phyloP scores from a whole-genome alignment of 108 stramenopile species.

The Pseudonitzschia multistriata region DNA sequence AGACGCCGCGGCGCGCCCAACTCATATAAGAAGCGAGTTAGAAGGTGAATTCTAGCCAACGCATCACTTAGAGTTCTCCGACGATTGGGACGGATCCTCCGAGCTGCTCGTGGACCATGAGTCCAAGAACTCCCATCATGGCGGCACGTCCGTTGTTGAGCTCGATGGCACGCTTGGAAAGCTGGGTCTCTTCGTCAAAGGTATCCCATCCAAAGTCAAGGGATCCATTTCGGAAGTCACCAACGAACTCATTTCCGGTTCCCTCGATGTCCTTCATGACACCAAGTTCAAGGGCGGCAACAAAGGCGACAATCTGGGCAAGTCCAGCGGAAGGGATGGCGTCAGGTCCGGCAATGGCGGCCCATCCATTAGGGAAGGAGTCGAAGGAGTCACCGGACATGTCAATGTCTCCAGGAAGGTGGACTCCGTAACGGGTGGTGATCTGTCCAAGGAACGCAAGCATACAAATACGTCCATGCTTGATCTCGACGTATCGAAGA shows the following conservation, averaged over 20 bases:
- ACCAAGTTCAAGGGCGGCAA: slow-evolving; percentile 61
- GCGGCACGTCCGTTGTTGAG: slow-evolving; percentile 89
- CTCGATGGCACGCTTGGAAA: slow-evolving; percentile 82
- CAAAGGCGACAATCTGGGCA: slow-evolving; percentile 63
- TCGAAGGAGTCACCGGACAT: slow-evolving; percentile 53
- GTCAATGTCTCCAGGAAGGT: slow-evolving; percentile 62
- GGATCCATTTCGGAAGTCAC: slow-evolving; percentile 77
- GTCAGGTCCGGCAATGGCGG: slow-evolving; percentile 44
- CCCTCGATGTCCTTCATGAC: slow-evolving; percentile 68
- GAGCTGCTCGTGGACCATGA: slow-evolving; percentile 83
- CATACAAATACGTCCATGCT: slow-evolving; percentile 79
- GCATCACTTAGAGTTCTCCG: background rate
- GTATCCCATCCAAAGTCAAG: slow-evolving; percentile 81
- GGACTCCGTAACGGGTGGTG: slow-evolving; percentile 52
- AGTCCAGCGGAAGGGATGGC: slow-evolving; percentile 60
- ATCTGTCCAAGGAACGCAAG: slow-evolving; percentile 72
- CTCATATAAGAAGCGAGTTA: background rate
- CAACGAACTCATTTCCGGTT: slow-evolving; percentile 55
- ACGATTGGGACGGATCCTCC: slow-evolving; percentile 27
- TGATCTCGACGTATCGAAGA: slow-evolving; percentile 63
- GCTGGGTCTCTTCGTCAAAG: slow-evolving; percentile 61
- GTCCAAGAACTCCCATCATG: slow-evolving; percentile 84
- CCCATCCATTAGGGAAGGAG: slow-evolving; percentile 63
- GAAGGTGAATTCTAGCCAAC: too few relatives aligned
- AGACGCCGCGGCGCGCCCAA: background rate